Conservation (phyloP, 1,284 basidiomycete genomes). For the Vanrija sp. region DNA sequence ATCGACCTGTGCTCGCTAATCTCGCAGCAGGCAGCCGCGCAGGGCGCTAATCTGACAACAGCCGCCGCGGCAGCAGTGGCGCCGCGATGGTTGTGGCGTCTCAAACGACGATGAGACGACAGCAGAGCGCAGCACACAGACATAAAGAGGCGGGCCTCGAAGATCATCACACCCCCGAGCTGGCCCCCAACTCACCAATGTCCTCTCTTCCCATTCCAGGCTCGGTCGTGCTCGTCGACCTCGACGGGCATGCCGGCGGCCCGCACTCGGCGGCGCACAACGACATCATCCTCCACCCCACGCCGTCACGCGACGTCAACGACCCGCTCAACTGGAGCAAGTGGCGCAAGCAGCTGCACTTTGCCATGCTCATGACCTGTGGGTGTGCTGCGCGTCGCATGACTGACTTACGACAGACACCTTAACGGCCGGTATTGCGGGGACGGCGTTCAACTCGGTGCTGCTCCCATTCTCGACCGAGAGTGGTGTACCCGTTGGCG, state of each 20-base stretch:
- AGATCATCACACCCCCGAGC: too few relatives aligned
- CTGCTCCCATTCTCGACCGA: slow-evolving; percentile 17
- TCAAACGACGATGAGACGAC: too few relatives aligned
- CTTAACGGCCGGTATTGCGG: slow-evolving; percentile 13
- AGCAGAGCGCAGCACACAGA: too few relatives aligned
- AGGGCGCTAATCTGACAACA: too few relatives aligned
- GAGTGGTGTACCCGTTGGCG: slow-evolving; percentile 17
- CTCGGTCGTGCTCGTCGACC: slow-evolving; percentile 20
- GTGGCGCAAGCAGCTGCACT: slow-evolving; percentile 19
- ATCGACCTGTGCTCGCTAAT: too few relatives aligned
- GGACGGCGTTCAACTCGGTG: slow-evolving; percentile 20
- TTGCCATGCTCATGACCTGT: slow-evolving; percentile 20
- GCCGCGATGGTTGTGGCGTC: too few relatives aligned
- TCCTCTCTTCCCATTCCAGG: slow-evolving; percentile 19
- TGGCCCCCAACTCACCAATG: background rate
- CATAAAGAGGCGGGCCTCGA: too few relatives aligned
- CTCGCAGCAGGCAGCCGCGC: too few relatives aligned
- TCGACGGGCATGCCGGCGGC: background rate
- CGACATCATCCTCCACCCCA: slow-evolving; percentile 21
- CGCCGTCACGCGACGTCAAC: slow-evolving; percentile 19
- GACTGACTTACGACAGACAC: slow-evolving; percentile 3
- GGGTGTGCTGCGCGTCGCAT: background rate
- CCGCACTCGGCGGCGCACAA: background rate
- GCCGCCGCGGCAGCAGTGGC: too few relatives aligned
- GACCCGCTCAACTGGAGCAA: slow-evolving; percentile 24